phyloP scores from a whole-genome alignment of 345 rosid species.

The Eucalyptus brandiana region DNA sequence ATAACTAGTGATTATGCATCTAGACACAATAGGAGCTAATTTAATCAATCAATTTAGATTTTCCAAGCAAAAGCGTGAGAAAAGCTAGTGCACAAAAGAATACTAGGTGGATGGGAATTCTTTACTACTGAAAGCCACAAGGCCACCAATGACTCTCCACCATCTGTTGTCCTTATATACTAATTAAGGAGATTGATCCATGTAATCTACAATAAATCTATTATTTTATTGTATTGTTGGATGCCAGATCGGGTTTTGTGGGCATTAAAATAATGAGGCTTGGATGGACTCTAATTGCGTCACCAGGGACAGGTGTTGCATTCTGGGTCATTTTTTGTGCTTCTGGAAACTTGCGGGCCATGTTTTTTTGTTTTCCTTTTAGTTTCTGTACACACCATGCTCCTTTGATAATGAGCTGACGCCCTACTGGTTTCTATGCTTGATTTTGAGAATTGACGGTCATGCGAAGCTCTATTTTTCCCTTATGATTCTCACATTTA shows the following conservation, averaged over 20 bases:
- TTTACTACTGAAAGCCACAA: constrained; percentile 9
- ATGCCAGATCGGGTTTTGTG: neutral
- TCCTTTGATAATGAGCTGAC: neutral
- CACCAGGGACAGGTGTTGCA: neutral
- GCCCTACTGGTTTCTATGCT: neutral
- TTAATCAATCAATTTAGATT: neutral
- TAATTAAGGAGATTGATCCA: neutral
- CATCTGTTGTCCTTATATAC: neutral
- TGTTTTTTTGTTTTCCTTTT: neutral
- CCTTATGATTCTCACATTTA: neutral
- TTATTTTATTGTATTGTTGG: neutral
- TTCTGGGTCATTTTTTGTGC: neutral
- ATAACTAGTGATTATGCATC: neutral
- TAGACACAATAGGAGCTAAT: neutral
- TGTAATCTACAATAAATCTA: neutral
- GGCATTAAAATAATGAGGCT: neutral
- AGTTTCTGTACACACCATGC: neutral
- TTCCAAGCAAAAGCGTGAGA: neutral
- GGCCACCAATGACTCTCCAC: constrained; percentile 12
- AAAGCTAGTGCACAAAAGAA: neutral
- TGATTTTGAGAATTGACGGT: neutral
- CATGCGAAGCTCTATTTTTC: neutral
- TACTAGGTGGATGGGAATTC: neutral
- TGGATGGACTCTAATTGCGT: neutral
- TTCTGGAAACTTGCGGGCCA: neutral